Percentiles rank a stretch among this genome's conserved stretches.
These are phyloP conservation scores for Rhynchosporium agropyri DNA, from an alignment of 2,329 filamentous ascomycete genomes.

Conservation along the genomic window DNA sequence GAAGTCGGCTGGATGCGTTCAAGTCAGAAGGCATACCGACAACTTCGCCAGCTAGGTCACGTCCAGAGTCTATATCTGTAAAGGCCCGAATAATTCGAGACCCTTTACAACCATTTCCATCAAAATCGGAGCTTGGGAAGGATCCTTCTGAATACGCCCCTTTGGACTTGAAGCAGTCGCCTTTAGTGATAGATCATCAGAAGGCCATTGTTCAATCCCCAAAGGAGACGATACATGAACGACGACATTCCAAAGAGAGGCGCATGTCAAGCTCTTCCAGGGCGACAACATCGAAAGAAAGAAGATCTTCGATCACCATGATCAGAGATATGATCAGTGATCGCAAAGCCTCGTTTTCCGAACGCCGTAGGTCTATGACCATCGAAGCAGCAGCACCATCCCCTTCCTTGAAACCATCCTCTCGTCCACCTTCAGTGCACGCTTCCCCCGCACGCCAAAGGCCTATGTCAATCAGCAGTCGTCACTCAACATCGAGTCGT, in stretches of 20 bases:
- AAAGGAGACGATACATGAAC: slow-evolving; percentile 53
- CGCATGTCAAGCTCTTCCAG: slow-evolving; percentile 35
- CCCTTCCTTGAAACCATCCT: slow-evolving; percentile 49
- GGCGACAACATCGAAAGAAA: slow-evolving; percentile 40
- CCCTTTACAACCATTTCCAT: slow-evolving; percentile 49
- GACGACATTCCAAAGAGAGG: slow-evolving; percentile 48
- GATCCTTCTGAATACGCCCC: slow-evolving; percentile 49
- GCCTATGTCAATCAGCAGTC: slow-evolving; percentile 68
- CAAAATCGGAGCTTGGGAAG: slow-evolving; percentile 47
- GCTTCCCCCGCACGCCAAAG: slow-evolving; percentile 54
- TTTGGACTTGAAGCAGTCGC: slow-evolving; percentile 60
- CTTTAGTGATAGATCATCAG: slow-evolving; percentile 60
- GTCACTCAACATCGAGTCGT: slow-evolving; percentile 47
- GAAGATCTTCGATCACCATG: slow-evolving; percentile 61
- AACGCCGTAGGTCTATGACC: slow-evolving; percentile 49
- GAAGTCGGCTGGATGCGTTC: slow-evolving; percentile 35
- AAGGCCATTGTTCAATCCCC: slow-evolving; percentile 40
- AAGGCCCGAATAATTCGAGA: slow-evolving; percentile 82
- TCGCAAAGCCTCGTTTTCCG: slow-evolving; percentile 53
- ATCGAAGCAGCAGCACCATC: slow-evolving; percentile 47
- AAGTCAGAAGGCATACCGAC: slow-evolving; percentile 28
- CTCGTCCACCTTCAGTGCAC: slow-evolving; percentile 49
- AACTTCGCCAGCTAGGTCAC: slow-evolving; percentile 46
- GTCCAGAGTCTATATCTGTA: slow-evolving; percentile 81
- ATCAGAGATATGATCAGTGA: slow-evolving; percentile 60